Base-by-base conservation (phyloP, 108 stramenopile genomes). In the Craspedostauros australis region DNA sequence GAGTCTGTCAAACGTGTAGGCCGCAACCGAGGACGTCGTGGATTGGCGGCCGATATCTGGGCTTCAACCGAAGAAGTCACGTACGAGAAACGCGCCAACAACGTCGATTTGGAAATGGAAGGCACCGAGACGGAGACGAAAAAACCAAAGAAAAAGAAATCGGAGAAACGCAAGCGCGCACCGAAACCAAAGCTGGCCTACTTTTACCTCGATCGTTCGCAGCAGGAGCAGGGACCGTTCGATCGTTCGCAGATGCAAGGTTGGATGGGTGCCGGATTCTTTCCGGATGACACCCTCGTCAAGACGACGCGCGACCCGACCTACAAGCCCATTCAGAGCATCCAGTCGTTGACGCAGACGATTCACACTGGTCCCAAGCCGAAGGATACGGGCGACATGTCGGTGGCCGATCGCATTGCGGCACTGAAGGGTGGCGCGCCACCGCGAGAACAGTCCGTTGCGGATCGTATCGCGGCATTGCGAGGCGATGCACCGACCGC, bases 21-120 rank as follows among this genome's bases (percentile, higher is more conserved):
- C 4, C 30, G 34, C 26, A 40, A 38, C 25, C 31, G 41, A 62
- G 31, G 31, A 64, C 56, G 45, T 15, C 34, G 45, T 4, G 56
- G 22, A 0, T 14, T 55, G n/a, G 19, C 50, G 9, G 80, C 66
- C 3, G 90, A 91, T 54, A 83, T 91, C 66, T 91, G 90, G 90
- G 90, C 90, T 16, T 83, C 84, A 5, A 64, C 46, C 12, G 90
- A 91, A 54, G 90, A 91, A 68, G 76, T 91, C 45, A 66, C 79
- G 14, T 87, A 84, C 50, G 86, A 86, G 51, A 41, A 47, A 42
- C 46, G 54, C 46, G 62, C 64, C 60, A 66, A 80, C 57, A 47
- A 33, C 36, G 66, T 67, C 38, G 79, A 75, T 48, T 59, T 75
- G 24, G 60, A 89, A 60, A 64, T 74, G 29, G 64, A 59, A 15